Conservation (phyloP, 768 basidiomycete species). For the Suillus weaverae region DNA sequence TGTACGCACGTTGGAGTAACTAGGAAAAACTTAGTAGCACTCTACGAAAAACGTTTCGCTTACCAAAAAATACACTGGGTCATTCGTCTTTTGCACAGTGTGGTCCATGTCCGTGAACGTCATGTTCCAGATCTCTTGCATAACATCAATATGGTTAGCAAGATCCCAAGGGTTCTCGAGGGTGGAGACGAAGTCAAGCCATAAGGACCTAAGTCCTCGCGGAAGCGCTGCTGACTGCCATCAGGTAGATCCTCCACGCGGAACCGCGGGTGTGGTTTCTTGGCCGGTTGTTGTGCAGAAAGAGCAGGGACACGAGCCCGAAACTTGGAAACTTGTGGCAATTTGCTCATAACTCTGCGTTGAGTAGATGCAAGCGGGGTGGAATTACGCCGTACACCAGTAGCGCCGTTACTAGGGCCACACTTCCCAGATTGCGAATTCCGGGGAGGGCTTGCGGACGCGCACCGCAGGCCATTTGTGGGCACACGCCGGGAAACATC, state of each 20-base stretch:
- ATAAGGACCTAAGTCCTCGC: neutral
- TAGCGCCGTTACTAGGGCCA: neutral
- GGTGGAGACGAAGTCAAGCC: neutral
- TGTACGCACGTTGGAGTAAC: neutral
- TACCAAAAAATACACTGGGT: neutral
- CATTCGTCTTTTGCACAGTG: neutral
- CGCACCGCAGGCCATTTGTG: neutral
- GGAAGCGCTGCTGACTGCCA: neutral
- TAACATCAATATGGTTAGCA: neutral
- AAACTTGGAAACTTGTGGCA: neutral
- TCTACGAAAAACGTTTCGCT: neutral
- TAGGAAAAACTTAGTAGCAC: neutral
- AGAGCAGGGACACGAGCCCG: neutral
- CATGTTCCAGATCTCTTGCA: neutral
- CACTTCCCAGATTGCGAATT: neutral
- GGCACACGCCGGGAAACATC: neutral
- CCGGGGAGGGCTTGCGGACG: neutral
- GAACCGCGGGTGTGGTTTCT: neutral
- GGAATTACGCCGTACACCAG: neutral
- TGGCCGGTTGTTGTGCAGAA: neutral
- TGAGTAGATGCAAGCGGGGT: neutral
- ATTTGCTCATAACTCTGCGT: neutral
- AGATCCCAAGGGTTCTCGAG: neutral
- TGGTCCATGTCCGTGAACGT: neutral
- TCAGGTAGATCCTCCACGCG: neutral